phyloP scores from a whole-genome alignment of 1,139 yeast species.

The Saccharomyces hybrid region DNA sequence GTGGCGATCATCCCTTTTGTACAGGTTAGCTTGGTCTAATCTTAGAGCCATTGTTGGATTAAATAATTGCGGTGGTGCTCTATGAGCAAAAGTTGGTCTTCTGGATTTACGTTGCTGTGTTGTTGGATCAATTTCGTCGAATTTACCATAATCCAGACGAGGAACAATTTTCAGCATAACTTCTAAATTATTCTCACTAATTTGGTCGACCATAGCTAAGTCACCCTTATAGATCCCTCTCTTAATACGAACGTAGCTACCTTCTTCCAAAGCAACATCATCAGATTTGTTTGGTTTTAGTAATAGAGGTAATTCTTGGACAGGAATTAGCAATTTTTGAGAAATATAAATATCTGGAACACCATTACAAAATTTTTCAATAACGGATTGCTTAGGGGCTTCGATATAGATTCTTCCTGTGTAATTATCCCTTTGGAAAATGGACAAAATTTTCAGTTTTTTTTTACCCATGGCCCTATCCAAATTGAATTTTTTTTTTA shows the following conservation, averaged over 20 bases:
- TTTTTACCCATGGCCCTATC: constrained; percentile 35
- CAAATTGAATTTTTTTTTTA: constrained; percentile 61
- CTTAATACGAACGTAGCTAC: constrained; percentile 82
- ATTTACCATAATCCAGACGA: constrained; percentile 80
- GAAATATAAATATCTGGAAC: constrained; percentile 69
- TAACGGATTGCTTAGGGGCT: constrained; percentile 90
- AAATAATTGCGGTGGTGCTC: constrained; percentile 82
- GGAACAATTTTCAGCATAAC: constrained; percentile 90
- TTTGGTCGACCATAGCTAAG: constrained; percentile 84
- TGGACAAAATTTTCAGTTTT: constrained; percentile 75
- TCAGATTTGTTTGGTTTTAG: constrained; percentile 84
- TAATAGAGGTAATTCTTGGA: constrained; percentile 89
- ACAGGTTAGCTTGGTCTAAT: constrained; percentile 50
- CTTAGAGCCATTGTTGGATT: constrained; percentile 68
- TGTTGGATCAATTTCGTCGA: constrained; percentile 49
- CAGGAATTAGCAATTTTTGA: constrained; percentile 86
- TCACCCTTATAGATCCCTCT: constrained; percentile 92
- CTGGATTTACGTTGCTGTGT: constrained; percentile 43
- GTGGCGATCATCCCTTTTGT: constrained; percentile 66
- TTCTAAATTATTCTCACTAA: constrained; percentile 91
- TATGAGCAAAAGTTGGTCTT: constrained; percentile 44
- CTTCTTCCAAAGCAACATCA: constrained; percentile 84
- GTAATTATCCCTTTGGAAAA: constrained; percentile 90
- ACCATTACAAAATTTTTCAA: constrained; percentile 80
- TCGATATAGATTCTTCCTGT: constrained; percentile 89